A percentile compares a stretch with the other conserved stretches of the same genome.
Conservation (phyloP, 2,329 filamentous ascomycete genomes). For the Microdochium paspali region DNA sequence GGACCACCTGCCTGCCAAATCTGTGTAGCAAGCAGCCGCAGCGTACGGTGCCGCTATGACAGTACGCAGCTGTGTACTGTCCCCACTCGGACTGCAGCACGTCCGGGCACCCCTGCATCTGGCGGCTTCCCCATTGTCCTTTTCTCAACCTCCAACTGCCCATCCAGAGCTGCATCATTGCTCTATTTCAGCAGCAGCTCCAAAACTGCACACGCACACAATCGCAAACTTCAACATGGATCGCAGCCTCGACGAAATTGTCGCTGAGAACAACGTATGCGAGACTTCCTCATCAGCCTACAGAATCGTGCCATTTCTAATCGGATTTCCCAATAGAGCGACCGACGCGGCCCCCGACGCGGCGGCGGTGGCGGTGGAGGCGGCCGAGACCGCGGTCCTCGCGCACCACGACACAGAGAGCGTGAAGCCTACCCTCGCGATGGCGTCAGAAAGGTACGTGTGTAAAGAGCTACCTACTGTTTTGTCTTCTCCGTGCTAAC, state of each 20-base stretch:
- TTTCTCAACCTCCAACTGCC: not conserved
- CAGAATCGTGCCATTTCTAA: not conserved
- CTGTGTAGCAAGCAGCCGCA: no score
- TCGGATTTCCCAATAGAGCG: slow-evolving; percentile 7
- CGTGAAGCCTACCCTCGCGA: slow-evolving; percentile 58
- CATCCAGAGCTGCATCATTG: not conserved
- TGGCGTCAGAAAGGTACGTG: slow-evolving; percentile 83
- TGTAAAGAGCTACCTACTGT: no score
- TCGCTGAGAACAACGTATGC: slow-evolving; percentile 22
- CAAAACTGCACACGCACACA: not conserved
- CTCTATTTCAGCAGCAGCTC: not conserved
- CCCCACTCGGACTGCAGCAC: not conserved
- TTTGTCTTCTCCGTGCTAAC: slow-evolving; percentile 10
- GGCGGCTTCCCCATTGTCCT: not conserved
- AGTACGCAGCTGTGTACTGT: not conserved
- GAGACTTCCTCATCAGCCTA: not conserved
- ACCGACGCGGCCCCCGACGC: slow-evolving; percentile 16
- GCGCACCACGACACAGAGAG: slow-evolving; percentile 16
- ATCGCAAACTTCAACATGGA: slow-evolving; percentile 13
- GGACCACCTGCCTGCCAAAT: no score
- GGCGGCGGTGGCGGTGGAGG: slow-evolving; percentile 9
- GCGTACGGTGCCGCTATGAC: no score
- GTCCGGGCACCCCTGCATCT: not conserved
- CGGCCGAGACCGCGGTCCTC: slow-evolving; percentile 6
- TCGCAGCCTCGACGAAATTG: slow-evolving; percentile 23